Conservation (phyloP, 2,329 filamentous ascomycete species). For the Ophiocordyceps australis region DNA sequence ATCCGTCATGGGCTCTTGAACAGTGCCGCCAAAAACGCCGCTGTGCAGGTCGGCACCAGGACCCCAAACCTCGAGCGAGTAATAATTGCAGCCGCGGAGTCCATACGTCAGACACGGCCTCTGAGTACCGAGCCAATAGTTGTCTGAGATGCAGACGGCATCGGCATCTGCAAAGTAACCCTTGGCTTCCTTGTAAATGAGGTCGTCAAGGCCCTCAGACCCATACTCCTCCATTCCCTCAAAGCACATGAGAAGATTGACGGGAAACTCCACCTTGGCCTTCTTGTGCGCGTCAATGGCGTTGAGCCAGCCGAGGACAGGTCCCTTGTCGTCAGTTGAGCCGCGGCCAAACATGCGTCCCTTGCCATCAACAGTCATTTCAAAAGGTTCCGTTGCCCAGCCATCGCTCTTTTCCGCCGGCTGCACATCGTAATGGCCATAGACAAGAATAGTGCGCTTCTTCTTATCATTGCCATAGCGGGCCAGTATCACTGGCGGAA, state of each 20-base stretch:
- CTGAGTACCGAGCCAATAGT: slow-evolving; percentile 99
- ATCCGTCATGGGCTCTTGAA: slow-evolving; percentile 98
- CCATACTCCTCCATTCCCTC: slow-evolving; percentile 99
- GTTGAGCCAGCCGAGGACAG: slow-evolving; percentile 93
- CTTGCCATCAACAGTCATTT: slow-evolving; percentile 71
- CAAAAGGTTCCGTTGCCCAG: slow-evolving; percentile 91
- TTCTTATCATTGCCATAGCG: slow-evolving; percentile 83
- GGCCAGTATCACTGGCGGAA: slow-evolving; percentile 82
- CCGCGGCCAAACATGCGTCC: slow-evolving; percentile 93
- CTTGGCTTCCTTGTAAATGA: slow-evolving; percentile 81
- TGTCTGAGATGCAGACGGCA: slow-evolving; percentile 95
- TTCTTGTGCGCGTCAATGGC: slow-evolving; percentile 96
- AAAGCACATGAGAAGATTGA: slow-evolving; percentile 98
- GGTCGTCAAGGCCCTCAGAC: slow-evolving; percentile 87
- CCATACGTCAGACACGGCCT: slow-evolving; percentile 97
- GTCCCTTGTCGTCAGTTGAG: slow-evolving; percentile 94
- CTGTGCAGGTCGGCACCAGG: slow-evolving; percentile 90
- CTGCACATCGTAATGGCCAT: slow-evolving; percentile 98
- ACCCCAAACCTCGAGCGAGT: slow-evolving; percentile 76
- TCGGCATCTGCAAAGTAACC: slow-evolving; percentile 92
- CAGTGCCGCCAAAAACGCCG: slow-evolving; percentile 90
- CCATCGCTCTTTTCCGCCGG: slow-evolving; percentile 85
- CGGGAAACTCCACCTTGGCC: slow-evolving; percentile 83
- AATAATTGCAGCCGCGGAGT: slow-evolving; percentile 95
- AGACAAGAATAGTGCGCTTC: slow-evolving; percentile 91